Evolutionary conservation across 1,284 basidiomycete genomes (phyloP).

Genomic region (Rugosomyces carneus): DNA sequence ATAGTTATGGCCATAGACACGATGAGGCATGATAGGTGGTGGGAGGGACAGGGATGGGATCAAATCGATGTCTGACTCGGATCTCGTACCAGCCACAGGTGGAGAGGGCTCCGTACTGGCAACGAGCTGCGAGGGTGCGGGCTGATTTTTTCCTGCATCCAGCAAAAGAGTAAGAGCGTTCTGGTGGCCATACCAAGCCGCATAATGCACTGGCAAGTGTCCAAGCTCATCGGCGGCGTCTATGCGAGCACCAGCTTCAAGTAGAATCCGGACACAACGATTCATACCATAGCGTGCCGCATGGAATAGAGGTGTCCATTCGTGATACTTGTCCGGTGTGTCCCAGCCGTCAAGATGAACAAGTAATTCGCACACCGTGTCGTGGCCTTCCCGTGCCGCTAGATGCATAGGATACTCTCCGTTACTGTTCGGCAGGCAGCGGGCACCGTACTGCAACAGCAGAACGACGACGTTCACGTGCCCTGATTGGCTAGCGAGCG

Average conservation of each 20-base stretch:
- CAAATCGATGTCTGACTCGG: slow-evolving; percentile 76
- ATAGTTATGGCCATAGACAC: slow-evolving; percentile 88
- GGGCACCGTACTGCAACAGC: slow-evolving; percentile 74
- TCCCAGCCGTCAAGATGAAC: slow-evolving; percentile 78
- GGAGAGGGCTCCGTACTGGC: slow-evolving; percentile 31
- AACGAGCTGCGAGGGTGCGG: slow-evolving; percentile 18
- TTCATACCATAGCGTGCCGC: slow-evolving; percentile 87
- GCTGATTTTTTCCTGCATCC: slow-evolving; percentile 31
- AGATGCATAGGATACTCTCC: slow-evolving; percentile 96
- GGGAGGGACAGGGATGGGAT: slow-evolving; percentile 94
- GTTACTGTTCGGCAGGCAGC: slow-evolving; percentile 83
- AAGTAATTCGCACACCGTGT: slow-evolving; percentile 78
- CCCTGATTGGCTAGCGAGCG: slow-evolving; percentile 87
- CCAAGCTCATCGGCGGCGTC: slow-evolving; percentile 81
- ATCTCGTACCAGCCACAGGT: slow-evolving; percentile 26
- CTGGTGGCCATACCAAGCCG: slow-evolving; percentile 96
- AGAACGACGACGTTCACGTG: slow-evolving; percentile 81
- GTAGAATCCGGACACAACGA: slow-evolving; percentile 71
- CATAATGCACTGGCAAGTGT: slow-evolving; percentile 87
- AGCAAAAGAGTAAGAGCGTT: slow-evolving; percentile 74
- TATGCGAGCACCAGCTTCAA: slow-evolving; percentile 76
- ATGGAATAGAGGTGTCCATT: slow-evolving; percentile 98
- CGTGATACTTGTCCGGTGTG: slow-evolving; percentile 90
- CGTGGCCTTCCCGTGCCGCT: slow-evolving; percentile 95
- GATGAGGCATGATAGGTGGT: slow-evolving; percentile 96